Percentiles rank a stretch among this genome's conserved stretches.
Conservation (phyloP, 2,329 filamentous ascomycete species). For the Aspergillus vadensis region DNA sequence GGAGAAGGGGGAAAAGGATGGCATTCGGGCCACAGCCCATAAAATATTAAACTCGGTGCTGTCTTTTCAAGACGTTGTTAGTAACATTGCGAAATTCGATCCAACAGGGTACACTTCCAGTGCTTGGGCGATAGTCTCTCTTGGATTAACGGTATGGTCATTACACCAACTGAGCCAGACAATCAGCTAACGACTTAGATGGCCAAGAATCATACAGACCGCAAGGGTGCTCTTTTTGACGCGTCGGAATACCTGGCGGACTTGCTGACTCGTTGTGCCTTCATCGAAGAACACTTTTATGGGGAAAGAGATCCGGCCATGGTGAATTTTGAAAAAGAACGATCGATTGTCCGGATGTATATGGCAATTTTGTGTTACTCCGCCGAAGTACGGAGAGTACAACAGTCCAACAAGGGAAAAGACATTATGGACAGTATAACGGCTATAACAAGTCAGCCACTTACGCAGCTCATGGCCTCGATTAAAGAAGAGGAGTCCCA, state of each 20-base stretch:
- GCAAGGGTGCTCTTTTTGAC: not conserved
- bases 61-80: conserved; percentile 7
- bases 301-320: not conserved
- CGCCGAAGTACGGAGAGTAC: conserved; percentile 8
- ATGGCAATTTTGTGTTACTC: conserved; percentile 17
- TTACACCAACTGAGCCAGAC: not conserved
- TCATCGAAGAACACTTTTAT: conserved; percentile 9
- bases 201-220: conserved; percentile 5
- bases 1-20: not conserved
- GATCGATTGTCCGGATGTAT: conserved; percentile 13
- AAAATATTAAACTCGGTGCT: conserved; percentile 8
- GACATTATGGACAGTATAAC: conserved; percentile 16
- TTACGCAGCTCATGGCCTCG: conserved; percentile 13
- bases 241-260: conserved; percentile 5
- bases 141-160: conserved; percentile 9
- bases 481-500: conserved; percentile 16
- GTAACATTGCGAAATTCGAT: conserved; percentile 1
- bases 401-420: conserved; percentile 3
- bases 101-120: conserved; percentile 6
- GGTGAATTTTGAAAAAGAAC: conserved; percentile 3
- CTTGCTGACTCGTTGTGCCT: conserved; percentile 6
- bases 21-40: conserved; percentile 3
- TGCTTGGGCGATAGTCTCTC: conserved; percentile 13
- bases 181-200: conserved; percentile 10
- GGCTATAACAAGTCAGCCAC: conserved; percentile 13